Conservation (phyloP, 345 rosid genomes). For the Dipteronia dyeriana region DNA sequence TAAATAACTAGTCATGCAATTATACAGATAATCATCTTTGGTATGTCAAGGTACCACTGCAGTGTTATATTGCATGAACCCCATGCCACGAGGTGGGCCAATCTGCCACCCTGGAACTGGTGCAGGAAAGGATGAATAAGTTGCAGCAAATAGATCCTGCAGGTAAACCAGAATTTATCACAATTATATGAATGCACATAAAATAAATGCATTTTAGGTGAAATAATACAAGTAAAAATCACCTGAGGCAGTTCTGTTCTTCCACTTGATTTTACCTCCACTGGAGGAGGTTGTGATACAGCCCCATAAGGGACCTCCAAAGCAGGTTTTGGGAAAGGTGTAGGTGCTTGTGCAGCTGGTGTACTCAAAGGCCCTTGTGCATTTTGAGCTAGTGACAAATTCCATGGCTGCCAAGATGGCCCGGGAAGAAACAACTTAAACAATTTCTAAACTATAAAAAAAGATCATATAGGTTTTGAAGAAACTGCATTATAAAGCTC, state of each 20-base stretch:
- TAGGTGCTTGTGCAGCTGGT: conserved; percentile 48
- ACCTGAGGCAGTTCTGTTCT: conserved; percentile 86
- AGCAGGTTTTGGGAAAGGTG: conserved; percentile 28
- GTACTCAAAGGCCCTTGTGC: conserved; percentile 44
- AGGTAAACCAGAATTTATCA: conserved; percentile 23
- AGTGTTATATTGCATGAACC: conserved; percentile 64
- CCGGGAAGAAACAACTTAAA: conserved; percentile 17
- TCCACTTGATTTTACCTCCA: conserved; percentile 52
- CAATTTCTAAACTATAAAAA: conserved; percentile 15
- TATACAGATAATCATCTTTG: conserved; percentile 5
- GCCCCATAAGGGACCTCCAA: conserved; percentile 36
- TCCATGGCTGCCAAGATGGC: conserved; percentile 58
- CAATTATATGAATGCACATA: not conserved
- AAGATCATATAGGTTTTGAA: conserved; percentile 5
- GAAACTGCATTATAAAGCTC: conserved; percentile 17
- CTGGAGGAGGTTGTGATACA: conserved; percentile 36
- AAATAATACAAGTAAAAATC: conserved; percentile 23
- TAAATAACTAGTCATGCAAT: conserved; percentile 9
- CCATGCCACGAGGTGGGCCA: conserved; percentile 66
- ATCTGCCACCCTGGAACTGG: conserved; percentile 73
- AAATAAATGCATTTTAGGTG: not conserved
- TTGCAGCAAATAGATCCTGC: conserved; percentile 77
- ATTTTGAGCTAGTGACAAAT: conserved; percentile 37
- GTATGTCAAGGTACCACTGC: conserved; percentile 45
- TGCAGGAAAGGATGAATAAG: conserved; percentile 56